A percentile compares a stretch with the other conserved stretches of the same genome.
phyloP scores from a whole-genome alignment of 345 rosid species.

The Aquilaria yunnanensis region DNA sequence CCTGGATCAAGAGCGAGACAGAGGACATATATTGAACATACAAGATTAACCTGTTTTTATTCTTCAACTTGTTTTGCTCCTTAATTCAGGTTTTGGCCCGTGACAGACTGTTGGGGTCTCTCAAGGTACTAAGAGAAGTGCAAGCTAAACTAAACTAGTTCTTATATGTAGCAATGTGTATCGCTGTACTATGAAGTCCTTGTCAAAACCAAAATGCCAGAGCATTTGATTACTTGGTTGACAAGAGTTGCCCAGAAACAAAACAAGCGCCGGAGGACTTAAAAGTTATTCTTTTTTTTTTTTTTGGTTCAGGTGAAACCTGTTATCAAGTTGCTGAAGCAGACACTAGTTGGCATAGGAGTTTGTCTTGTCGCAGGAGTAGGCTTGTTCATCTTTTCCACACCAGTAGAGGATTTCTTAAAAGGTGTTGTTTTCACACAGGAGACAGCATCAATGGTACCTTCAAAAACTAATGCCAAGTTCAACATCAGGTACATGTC shows the following conservation, averaged over 20 bases:
- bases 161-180: no score
- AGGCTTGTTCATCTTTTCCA: conserved; percentile 63
- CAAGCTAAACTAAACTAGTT: neutral
- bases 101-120: conserved; percentile 84
- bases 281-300: no score
- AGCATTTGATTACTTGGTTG: no score
- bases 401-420: conserved; percentile 71
- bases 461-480: conserved; percentile 47
- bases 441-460: conserved; percentile 32
- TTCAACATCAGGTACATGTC: conserved; percentile 52
- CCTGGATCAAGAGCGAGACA: neutral
- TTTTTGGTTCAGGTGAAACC: conserved; percentile 64
- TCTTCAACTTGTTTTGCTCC: neutral
- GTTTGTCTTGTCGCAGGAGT: conserved; percentile 68
- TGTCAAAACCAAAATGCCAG: no score
- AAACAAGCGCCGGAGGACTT: no score
- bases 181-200: no score
- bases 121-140: conserved; percentile 51
- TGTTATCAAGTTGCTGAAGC: conserved; percentile 79
- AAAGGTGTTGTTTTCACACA: conserved; percentile 28
- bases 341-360: conserved; percentile 80
- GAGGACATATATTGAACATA: neutral
- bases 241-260: no score
- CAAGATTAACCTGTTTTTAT: neutral
- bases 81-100: conserved; percentile 76